A percentile compares a stretch with the other conserved stretches of the same genome.
These are phyloP conservation scores for Ceratocystis diversiconidia DNA, from an alignment of 2,329 filamentous ascomycete genomes.

Conservation along the genomic window DNA sequence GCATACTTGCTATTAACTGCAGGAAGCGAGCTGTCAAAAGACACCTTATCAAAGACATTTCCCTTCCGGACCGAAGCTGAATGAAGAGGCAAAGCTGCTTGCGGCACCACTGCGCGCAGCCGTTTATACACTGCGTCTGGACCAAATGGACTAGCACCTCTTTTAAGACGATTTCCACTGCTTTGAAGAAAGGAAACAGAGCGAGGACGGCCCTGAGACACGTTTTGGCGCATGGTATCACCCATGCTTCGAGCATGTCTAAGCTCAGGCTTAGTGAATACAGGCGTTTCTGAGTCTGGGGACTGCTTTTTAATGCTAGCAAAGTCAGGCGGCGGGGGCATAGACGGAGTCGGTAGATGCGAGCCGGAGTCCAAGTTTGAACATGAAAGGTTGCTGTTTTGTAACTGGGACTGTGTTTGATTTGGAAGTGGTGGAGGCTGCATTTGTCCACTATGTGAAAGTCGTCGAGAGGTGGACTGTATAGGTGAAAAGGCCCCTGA, in stretches of 20 bases:
- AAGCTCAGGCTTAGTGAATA: constrained; percentile 46
- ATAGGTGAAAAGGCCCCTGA: constrained; percentile 5
- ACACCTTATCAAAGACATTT: constrained; percentile 40
- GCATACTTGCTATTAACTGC: constrained; percentile 46
- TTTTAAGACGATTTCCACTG: constrained; percentile 26
- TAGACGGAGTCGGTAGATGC: constrained; percentile 2
- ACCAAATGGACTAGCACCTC: constrained; percentile 43
- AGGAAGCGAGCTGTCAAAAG: constrained; percentile 39
- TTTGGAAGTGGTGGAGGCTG: constrained; percentile 17
- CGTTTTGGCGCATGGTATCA: constrained; percentile 24
- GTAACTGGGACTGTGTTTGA: constrained; percentile 15
- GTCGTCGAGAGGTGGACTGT: neutral
- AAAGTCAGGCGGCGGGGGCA: constrained; percentile 16
- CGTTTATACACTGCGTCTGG: constrained; percentile 45
- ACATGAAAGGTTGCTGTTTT: neutral
- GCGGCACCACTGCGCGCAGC: constrained; percentile 34
- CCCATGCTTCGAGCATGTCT: constrained; percentile 44
- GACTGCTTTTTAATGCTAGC: constrained; percentile 17
- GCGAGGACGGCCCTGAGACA: constrained; percentile 6
- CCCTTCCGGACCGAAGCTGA: constrained; percentile 25
- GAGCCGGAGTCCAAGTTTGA: constrained; percentile 4
- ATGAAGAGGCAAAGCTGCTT: constrained; percentile 19
- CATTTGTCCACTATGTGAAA: constrained; percentile 10
- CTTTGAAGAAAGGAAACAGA: constrained; percentile 21
- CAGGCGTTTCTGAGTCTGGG: constrained; percentile 18